A percentile compares a stretch with the other conserved stretches of the same genome.
Conservation (phyloP, 2,329 filamentous ascomycete genomes). For the Sphaerostilbella broomeana region DNA sequence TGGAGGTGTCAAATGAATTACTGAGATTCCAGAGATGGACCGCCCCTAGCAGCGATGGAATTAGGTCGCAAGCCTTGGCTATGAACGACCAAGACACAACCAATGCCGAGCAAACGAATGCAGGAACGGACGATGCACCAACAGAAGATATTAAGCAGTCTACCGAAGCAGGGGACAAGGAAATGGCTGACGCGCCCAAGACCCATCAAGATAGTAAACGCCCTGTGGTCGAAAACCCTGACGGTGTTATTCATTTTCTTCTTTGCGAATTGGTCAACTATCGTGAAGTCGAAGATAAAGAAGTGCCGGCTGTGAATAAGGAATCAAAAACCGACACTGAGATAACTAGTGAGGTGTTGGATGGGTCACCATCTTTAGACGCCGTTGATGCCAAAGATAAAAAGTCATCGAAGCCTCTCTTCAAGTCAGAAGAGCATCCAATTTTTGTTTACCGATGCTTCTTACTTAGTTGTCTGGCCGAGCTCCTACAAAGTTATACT, state of each 20-base stretch:
- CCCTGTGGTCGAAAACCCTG: slow-evolving; percentile 82
- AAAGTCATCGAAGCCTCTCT: slow-evolving; percentile 63
- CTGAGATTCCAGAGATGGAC: slow-evolving; percentile 64
- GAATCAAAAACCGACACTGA: slow-evolving; percentile 33
- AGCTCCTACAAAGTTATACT: slow-evolving; percentile 87
- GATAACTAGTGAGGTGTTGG: slow-evolving; percentile 20
- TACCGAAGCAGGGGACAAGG: slow-evolving; percentile 53
- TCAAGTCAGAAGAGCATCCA: slow-evolving; percentile 88
- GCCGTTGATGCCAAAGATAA: slow-evolving; percentile 46
- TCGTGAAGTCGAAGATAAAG: slow-evolving; percentile 84
- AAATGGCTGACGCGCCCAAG: slow-evolving; percentile 61
- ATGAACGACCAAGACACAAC: slow-evolving; percentile 34
- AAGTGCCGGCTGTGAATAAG: slow-evolving; percentile 41
- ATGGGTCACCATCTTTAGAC: slow-evolving; percentile 28
- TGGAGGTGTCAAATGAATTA: slow-evolving; percentile 80
- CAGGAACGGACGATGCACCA: slow-evolving; percentile 13
- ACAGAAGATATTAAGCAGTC: slow-evolving; percentile 49
- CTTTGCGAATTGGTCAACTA: slow-evolving; percentile 89
- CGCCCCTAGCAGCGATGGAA: slow-evolving; percentile 28
- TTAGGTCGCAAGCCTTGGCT: slow-evolving; percentile 30
- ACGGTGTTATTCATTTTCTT: slow-evolving; percentile 91
- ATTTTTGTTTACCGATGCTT: slow-evolving; percentile 97
- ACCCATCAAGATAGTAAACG: slow-evolving; percentile 61
- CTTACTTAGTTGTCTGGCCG: slow-evolving; percentile 82
- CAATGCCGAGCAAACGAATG: slow-evolving; percentile 13